These are phyloP conservation scores for Amphibolis antarctica DNA, from an alignment of 106 monocot genomes.

Conservation along the genomic window DNA sequence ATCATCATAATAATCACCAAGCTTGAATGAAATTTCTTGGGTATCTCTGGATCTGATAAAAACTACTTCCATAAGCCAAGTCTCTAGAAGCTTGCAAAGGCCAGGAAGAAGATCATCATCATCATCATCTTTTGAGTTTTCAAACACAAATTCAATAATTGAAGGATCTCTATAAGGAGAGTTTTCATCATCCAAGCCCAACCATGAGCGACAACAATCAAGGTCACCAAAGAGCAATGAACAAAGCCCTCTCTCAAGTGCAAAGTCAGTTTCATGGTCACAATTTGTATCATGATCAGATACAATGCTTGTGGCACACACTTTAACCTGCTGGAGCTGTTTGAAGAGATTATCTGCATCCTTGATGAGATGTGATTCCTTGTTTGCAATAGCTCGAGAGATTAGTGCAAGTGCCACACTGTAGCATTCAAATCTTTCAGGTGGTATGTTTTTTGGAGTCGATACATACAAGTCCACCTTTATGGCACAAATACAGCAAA, in stretches of 20 bases:
- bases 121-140: slow-evolving; percentile 35
- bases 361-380: slow-evolving; percentile 61
- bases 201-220: slow-evolving; percentile 53
- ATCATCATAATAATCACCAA: slow-evolving; percentile 87
- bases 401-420: slow-evolving; percentile 74
- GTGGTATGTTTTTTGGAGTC: slow-evolving; percentile 68
- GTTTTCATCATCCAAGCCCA: slow-evolving; percentile 63
- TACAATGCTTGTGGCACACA: slow-evolving; percentile 15
- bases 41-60: slow-evolving; percentile 85
- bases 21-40: slow-evolving; percentile 42
- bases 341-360: slow-evolving; percentile 57
- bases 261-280: slow-evolving; percentile 35
- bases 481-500: slow-evolving; percentile 4
- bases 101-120: slow-evolving; percentile 68
- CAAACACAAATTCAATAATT: slow-evolving; percentile 56
- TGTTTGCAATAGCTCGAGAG: slow-evolving; percentile 56
- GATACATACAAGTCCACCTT: slow-evolving; percentile 78
- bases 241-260: slow-evolving; percentile 79
- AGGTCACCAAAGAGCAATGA: slow-evolving; percentile 75
- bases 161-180: slow-evolving; percentile 55
- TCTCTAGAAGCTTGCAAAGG: slow-evolving; percentile 80
- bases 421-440: slow-evolving; percentile 87
- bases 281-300: slow-evolving; percentile 28
- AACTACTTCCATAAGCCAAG: slow-evolving; percentile 72
- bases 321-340: slow-evolving; percentile 66